phyloP scores from a whole-genome alignment of 169 alveolate genomes.

The Plasmodium fragile region DNA sequence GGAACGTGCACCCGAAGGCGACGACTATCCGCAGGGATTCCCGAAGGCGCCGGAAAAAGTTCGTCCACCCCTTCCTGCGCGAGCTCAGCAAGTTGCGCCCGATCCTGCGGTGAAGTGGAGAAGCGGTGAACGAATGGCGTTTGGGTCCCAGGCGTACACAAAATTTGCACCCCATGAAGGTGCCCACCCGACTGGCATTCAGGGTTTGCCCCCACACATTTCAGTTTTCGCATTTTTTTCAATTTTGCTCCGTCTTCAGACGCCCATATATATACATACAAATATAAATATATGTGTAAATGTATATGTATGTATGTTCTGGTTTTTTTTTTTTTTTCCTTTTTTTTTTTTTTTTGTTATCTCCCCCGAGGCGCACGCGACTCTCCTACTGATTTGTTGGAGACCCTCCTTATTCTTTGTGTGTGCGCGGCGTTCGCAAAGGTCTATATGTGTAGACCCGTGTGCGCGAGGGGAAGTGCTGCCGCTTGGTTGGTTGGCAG shows the following conservation, averaged over 20 bases:
- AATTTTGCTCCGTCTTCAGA: background rate
- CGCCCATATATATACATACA: background rate
- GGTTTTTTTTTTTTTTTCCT: background rate
- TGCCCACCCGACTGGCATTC: background rate
- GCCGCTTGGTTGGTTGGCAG: background rate
- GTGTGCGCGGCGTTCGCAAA: background rate
- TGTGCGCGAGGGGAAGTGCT: background rate
- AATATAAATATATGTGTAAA: background rate
- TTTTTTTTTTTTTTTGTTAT: background rate
- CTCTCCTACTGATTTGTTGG: background rate
- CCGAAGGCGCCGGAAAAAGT: constrained; percentile 20
- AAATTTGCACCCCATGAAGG: background rate
- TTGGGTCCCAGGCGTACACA: too few relatives aligned
- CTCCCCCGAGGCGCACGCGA: background rate
- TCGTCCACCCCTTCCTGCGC: constrained; percentile 41
- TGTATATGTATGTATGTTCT: background rate
- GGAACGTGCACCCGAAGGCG: constrained; percentile 77
- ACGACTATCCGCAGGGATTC: background rate
- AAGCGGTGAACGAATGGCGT: background rate
- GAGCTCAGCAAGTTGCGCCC: constrained; percentile 25
- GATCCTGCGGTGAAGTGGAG: background rate
- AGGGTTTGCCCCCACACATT: background rate
- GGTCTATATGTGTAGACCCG: background rate
- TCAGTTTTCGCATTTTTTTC: background rate
- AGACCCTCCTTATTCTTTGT: background rate